Percentiles rank a stretch among this genome's conserved stretches.
phyloP scores from a whole-genome alignment of 225 moss, liverwort and hornwort genomes.

The Ulota crispa region DNA sequence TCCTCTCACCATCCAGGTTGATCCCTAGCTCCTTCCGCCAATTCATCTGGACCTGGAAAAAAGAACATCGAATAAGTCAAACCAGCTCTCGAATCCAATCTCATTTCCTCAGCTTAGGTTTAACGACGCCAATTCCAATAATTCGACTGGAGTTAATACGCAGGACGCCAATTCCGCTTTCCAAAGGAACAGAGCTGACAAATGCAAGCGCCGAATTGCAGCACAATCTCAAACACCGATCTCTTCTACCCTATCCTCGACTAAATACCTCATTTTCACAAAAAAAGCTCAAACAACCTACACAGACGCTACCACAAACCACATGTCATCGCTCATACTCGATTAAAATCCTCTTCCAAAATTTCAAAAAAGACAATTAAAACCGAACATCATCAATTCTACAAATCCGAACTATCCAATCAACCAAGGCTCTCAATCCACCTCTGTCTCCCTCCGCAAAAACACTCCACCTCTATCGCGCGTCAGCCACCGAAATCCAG shows the following conservation, averaged over 20 bases:
- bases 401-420: background rate
- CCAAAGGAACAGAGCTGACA: conserved; percentile 7
- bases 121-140: conserved; percentile 15
- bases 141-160: background rate
- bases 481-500: background rate
- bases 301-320: background rate
- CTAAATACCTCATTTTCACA: conserved; percentile 14
- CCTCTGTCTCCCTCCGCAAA: conserved; percentile 1
- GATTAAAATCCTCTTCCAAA: conserved; percentile 21
- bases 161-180: conserved; percentile 22
- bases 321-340: conserved; percentile 9
- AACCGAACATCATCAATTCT: conserved; percentile 13
- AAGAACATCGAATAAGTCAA: conserved; percentile 24
- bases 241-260: conserved; percentile 1
- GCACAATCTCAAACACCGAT: conserved; percentile 21
- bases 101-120: conserved; percentile 34
- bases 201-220: conserved; percentile 28
- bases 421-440: background rate
- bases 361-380: background rate
- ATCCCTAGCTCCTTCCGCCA: conserved; percentile 28
- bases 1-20: conserved; percentile 52
- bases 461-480: background rate
- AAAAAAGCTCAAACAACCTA: conserved; percentile 28
- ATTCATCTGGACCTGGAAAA: conserved; percentile 25
- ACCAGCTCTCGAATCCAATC: conserved; percentile 31